Conservation (phyloP, 257 asterid species). For the Orobanche coerulescens region DNA sequence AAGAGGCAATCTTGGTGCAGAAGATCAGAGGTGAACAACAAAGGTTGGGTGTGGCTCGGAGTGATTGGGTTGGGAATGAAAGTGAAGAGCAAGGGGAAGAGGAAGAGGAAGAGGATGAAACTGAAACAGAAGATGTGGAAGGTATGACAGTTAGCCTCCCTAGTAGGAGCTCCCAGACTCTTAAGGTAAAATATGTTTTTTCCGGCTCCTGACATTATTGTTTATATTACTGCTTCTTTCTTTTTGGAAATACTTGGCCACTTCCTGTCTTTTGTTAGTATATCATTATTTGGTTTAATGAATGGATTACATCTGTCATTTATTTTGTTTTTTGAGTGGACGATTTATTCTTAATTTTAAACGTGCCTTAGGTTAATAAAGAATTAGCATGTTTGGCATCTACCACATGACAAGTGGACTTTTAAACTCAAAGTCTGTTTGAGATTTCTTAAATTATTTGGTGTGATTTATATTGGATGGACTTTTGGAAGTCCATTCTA, state of each 20-base stretch:
- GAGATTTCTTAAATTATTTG: too few species aligned
- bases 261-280: background rate
- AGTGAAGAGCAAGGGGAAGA: conserved; percentile 29
- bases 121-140: conserved; percentile 23
- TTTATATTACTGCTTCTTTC: background rate
- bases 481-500: too few species aligned
- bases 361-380: background rate
- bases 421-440: too few species aligned
- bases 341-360: background rate
- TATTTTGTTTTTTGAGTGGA: background rate
- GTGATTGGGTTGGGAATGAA: conserved; percentile 83
- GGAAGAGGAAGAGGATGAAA: conserved; percentile 44
- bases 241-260: background rate
- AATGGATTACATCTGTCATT: background rate
- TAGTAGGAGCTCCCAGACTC: conserved; percentile 27
- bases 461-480: too few species aligned
- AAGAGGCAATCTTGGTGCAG: conserved; percentile 73
- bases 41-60: conserved; percentile 70
- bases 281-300: background rate
- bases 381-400: too few species aligned
- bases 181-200: conserved; percentile 35
- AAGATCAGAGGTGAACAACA: conserved; percentile 85
- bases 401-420: background rate
- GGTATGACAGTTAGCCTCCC: conserved; percentile 18
- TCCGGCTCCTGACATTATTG: background rate